Evolutionary conservation across 2,329 filamentous ascomycete genomes (phyloP), one percentile per base, ranked within the genome.

Genomic region (Exophiala spinifera): DNA sequence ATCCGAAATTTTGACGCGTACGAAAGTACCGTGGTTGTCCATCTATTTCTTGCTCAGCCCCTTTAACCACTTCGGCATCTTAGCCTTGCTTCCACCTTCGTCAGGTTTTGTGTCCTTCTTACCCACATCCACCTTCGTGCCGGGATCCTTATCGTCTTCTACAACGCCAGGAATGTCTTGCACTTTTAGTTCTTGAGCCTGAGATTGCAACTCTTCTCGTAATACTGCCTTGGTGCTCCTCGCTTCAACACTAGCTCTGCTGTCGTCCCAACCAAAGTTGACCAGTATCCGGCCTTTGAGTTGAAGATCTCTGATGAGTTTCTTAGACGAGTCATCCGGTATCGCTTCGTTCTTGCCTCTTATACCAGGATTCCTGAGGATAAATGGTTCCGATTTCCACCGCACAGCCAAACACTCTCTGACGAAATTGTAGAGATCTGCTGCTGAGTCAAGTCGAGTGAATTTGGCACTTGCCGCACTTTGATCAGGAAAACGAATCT

Each of bases 401-500:
- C 61, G 53, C 25, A 82, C 70, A 1, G 83, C 80, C 69, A 99
- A 85, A 57, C 92, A 83, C 7, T 63, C 59, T 49, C 84, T 78
- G 15, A 96, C 88, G 60, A 87, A 89, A 13, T 77, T 75, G 71
- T 97, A 90, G 1, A 99, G 75, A 47, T 82, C 80, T 2, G 79
- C 77, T 1, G 86, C 87, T 0, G 88, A 90, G 49, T 91, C 86
- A 1, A 76, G 69, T 17, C 83, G 82, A 1, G 78, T 79, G 61
- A 95, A 84, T n/a, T 78, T 80, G 73, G 86, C 86, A 48, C 90
- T 83, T 28, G 91, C 83, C 49, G 86, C 84, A 53, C 85, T 88
- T 63, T 91, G 88, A 67, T 97, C 91, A 0, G 92, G 92, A 63
- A 96, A 91, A 21, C 91, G 87, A 46, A 96, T 81, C 61, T 88